Evolutionary conservation across 2,329 filamentous ascomycete species (phyloP), one percentile per base, ranked within the genome.

Genomic region (Pseudogymnoascus sp.): DNA sequence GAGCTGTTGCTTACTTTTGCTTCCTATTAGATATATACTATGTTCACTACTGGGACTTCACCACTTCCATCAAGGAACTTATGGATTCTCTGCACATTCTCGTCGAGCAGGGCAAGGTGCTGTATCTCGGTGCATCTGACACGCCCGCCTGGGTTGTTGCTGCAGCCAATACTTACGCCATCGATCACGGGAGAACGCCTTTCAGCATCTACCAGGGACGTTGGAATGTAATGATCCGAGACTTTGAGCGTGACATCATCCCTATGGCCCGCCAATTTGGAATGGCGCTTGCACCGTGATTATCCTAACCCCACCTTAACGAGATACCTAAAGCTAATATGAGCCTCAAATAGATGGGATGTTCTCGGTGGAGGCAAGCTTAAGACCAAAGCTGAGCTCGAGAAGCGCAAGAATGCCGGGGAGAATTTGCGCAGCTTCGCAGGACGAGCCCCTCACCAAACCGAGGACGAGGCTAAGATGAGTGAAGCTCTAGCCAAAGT

Each of bases 171-270:
- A 81, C 86, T 72, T 88, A 92, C 71, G 90, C 90, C 7, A 82
- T 86, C 48, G 81, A 84, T 67, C 83, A 90, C 67, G 87, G 86
- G n/a, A 79, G 91, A 25, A 83, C 85, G 1, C 86, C 83, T 48
- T 92, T 92, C 76, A 82, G 79, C 37, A 82, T 90, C 36, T 90
- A 89, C 73, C 86, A 89, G 74, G 88, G 88, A 11, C 77, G 76
- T 11, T 90, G 86, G 85, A 83, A 77, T 21, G 83, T 84, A 10
- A 80, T 82, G 0, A 70, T 77, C n/a, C 82, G 89, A 23, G 88
- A 91, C 73, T 83, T 89, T 54, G 78, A 86, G 72, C 77, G 83
- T n/a, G 83, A 85, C n/a, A 83, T 86, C 66, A 78, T 87, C 13
- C 83, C 81, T 8, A 87, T 87, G 85, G 79, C 77, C 23, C 74